phyloP scores from a whole-genome alignment of 306 rosid genomes.

The Fragaria vesca region DNA sequence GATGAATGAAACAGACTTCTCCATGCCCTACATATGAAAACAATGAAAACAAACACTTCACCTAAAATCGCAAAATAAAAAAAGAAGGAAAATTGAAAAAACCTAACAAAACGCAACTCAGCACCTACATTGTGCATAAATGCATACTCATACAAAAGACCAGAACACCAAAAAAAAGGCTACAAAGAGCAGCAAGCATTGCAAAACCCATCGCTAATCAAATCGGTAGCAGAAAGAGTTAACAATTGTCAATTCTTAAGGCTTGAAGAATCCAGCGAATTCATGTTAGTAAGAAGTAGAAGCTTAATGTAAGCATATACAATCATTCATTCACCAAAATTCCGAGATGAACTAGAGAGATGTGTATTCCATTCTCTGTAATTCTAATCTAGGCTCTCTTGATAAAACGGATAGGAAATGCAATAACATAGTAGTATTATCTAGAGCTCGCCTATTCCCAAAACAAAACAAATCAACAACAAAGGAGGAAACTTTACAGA shows the following conservation, averaged over 20 bases:
- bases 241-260: neutral
- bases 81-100: neutral
- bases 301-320: conserved; percentile 1
- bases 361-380: conserved; percentile 26
- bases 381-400: conserved; percentile 34
- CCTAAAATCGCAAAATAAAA: neutral
- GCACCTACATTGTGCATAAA: neutral
- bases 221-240: neutral
- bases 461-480: conserved; percentile 30
- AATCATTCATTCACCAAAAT: conserved; percentile 3
- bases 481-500: conserved; percentile 35
- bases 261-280: neutral
- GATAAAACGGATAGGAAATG: conserved; percentile 32
- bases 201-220: neutral
- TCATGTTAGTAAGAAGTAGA: neutral
- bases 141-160: neutral
- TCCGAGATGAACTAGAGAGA: conserved; percentile 8
- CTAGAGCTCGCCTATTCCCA: conserved; percentile 36
- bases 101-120: neutral
- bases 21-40: neutral
- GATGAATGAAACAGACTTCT: conserved; percentile 7
- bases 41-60: conserved; percentile 7
- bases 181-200: neutral
- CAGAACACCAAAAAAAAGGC: neutral
- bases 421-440: conserved; percentile 18